phyloP scores from a whole-genome alignment of 106 monocot genomes.

The Allium fistulosum region DNA sequence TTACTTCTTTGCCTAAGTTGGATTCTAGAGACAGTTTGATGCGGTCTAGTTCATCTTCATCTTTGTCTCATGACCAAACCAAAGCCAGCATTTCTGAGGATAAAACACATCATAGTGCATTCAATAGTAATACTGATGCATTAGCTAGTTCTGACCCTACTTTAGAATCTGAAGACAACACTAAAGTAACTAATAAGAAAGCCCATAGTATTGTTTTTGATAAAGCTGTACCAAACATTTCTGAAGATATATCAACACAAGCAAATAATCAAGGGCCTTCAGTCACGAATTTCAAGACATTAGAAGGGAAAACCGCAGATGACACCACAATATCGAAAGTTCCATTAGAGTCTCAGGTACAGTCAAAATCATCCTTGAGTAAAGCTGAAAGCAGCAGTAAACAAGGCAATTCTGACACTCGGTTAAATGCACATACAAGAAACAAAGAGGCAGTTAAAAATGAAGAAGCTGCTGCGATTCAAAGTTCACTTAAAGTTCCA shows the following conservation, averaged over 20 bases:
- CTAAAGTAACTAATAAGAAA: background rate
- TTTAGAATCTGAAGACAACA: conserved; percentile 13
- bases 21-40: conserved; percentile 17
- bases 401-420: conserved; percentile 14
- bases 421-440: conserved; percentile 13
- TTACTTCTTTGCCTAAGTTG: conserved; percentile 22
- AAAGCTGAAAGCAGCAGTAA: conserved; percentile 4
- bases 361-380: conserved; percentile 8
- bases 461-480: conserved; percentile 8
- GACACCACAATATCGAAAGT: conserved; percentile 17
- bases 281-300: conserved; percentile 11
- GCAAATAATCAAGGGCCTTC: conserved; percentile 15
- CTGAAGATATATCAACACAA: too few relatives aligned
- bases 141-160: conserved; percentile 8
- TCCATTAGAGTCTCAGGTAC: conserved; percentile 12
- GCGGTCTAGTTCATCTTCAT: conserved; percentile 8
- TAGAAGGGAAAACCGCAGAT: conserved; percentile 16
- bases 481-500: conserved; percentile 6
- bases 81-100: background rate
- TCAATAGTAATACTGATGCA: conserved; percentile 8
- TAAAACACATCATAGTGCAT: conserved; percentile 2
- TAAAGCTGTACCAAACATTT: too few relatives aligned
- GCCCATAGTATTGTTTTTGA: too few relatives aligned
- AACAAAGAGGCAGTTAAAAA: conserved; percentile 16
- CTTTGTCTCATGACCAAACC: conserved; percentile 14